phyloP scores from a whole-genome alignment of 371 early-diverging fungal genomes.

The Paraphysoderma sedebokerense region DNA sequence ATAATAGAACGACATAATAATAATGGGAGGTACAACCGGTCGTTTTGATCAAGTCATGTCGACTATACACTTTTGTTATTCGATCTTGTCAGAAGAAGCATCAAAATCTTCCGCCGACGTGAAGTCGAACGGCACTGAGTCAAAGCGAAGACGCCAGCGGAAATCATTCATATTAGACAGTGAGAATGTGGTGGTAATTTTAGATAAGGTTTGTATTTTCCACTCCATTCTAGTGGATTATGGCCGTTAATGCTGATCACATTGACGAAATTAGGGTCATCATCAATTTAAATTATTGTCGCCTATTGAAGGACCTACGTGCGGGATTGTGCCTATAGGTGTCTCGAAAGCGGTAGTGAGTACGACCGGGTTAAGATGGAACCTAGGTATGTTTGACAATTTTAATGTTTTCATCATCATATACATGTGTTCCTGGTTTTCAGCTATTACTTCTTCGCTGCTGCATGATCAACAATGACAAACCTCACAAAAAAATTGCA shows the following conservation, averaged over 20 bases:
- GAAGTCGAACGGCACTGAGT: too few species aligned
- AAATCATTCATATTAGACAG: conserved; percentile 42
- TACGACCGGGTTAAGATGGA: conserved; percentile 68
- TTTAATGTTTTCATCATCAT: too few species aligned
- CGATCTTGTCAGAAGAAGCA: too few species aligned
- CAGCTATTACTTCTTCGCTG: too few species aligned
- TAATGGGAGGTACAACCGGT: conserved; percentile 66
- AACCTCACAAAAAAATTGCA: too few species aligned
- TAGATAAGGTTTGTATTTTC: conserved; percentile 34
- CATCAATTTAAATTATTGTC: conserved; percentile 43
- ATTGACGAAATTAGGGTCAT: conserved; percentile 31
- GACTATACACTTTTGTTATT: conserved; percentile 47
- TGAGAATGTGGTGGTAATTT: conserved; percentile 47
- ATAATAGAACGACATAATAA: conserved; percentile 52
- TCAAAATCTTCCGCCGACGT: too few species aligned
- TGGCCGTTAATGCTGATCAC: background rate
- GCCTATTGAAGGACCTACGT: conserved; percentile 63
- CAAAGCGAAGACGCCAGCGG: conserved; percentile 28
- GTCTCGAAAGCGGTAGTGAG: conserved; percentile 32
- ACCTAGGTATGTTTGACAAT: conserved; percentile 60
- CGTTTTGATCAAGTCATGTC: conserved; percentile 80
- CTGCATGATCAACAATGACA: too few species aligned
- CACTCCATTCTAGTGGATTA: background rate
- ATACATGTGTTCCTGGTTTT: too few species aligned
- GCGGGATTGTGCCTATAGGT: conserved; percentile 75